A percentile compares a stretch with the other conserved stretches of the same genome.
Conservation (phyloP, 192 early-diverging fungal genomes). For the Umbelopsis ramanniana region DNA sequence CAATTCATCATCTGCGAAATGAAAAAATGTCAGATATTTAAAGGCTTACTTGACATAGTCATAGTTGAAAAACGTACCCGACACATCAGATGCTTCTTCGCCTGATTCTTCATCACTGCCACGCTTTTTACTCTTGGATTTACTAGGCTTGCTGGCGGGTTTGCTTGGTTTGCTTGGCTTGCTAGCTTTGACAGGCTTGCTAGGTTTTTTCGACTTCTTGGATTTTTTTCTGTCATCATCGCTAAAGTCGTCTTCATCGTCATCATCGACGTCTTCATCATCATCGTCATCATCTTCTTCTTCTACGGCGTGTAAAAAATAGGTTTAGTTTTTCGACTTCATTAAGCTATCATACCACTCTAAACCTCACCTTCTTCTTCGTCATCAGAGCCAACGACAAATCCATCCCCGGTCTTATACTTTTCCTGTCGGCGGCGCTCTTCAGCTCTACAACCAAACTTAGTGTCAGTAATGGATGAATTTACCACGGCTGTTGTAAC, state of each 20-base stretch:
- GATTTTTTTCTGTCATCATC: conserved; percentile 15
- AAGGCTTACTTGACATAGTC: not conserved
- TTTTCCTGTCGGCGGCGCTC: conserved; percentile 25
- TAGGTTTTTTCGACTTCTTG: conserved; percentile 2
- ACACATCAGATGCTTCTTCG: conserved; percentile 46
- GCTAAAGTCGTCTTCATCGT: conserved; percentile 31
- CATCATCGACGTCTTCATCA: conserved; percentile 18
- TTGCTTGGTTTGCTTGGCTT: conserved; percentile 14
- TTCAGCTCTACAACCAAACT: conserved; percentile 19
- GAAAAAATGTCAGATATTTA: not conserved
- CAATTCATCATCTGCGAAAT: conserved; percentile 58
- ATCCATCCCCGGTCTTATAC: conserved; percentile 24
- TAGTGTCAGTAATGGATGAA: not conserved
- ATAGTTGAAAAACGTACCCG: conserved; percentile 38
- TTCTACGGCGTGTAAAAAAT: not conserved
- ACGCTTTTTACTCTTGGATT: conserved; percentile 28
- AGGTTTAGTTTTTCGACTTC: not conserved
- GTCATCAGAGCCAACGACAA: conserved; percentile 27
- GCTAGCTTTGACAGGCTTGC: conserved; percentile 9
- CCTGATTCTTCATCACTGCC: conserved; percentile 39
- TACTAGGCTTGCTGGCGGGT: not conserved
- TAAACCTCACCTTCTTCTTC: conserved; percentile 34
- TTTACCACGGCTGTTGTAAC: not conserved
- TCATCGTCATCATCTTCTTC: conserved; percentile 22
- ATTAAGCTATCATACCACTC: not conserved